phyloP scores from a whole-genome alignment of 345 rosid species.

The Atalantia buxifolia region DNA sequence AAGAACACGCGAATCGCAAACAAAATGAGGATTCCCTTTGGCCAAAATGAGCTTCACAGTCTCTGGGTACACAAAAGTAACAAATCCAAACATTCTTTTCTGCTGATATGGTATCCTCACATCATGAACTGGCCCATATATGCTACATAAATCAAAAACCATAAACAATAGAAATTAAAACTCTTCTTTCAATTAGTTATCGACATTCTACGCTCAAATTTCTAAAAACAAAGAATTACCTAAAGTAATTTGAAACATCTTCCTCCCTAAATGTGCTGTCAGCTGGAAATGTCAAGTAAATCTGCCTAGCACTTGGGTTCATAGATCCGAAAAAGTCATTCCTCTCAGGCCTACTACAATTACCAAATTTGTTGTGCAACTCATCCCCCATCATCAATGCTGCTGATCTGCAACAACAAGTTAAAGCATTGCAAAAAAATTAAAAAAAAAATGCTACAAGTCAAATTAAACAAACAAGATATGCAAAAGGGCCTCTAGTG shows the following conservation, averaged over 20 bases:
- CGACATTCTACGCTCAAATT: not conserved
- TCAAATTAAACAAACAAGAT: not conserved
- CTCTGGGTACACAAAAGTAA: constrained; percentile 62
- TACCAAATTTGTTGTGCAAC: constrained; percentile 45
- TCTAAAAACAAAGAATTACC: constrained; percentile 29
- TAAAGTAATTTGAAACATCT: constrained; percentile 77
- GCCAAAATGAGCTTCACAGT: constrained; percentile 75
- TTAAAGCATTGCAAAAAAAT: constrained; percentile 1
- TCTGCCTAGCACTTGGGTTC: constrained; percentile 69
- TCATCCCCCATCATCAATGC: constrained; percentile 63
- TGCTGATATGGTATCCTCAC: constrained; percentile 82
- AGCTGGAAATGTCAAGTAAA: constrained; percentile 83
- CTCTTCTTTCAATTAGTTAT: not conserved
- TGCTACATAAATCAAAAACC: constrained; percentile 27
- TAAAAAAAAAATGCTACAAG: not conserved
- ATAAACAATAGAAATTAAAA: not conserved
- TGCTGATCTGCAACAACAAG: constrained; percentile 27
- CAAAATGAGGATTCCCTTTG: constrained; percentile 74
- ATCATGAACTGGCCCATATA: constrained; percentile 72
- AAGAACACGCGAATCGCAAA: constrained; percentile 69
- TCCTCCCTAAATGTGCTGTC: constrained; percentile 80
- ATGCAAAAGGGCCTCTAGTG: not conserved
- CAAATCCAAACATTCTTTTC: constrained; percentile 81
- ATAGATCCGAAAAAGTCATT: constrained; percentile 43
- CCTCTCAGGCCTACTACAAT: constrained; percentile 46